These are phyloP conservation scores for Heritiera fomes DNA, from an alignment of 345 rosid species.

Conservation along the genomic window DNA sequence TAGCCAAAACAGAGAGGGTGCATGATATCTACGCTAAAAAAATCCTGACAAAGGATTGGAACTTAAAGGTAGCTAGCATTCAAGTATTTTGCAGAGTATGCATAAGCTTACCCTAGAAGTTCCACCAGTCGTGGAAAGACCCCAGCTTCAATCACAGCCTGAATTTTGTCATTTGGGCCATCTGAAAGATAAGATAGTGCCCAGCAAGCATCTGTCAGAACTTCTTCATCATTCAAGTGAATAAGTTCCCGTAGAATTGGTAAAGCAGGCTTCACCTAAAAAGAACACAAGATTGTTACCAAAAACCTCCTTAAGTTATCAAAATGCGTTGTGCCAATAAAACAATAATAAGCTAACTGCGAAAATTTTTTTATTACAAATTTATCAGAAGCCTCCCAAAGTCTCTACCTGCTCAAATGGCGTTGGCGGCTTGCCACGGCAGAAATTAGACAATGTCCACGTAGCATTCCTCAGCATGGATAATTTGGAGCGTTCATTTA, in stretches of 20 bases:
- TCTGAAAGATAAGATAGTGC: constrained; percentile 75
- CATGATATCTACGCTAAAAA: background rate
- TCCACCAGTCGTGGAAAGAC: constrained; percentile 80
- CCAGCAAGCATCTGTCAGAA: constrained; percentile 91
- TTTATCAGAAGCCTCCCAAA: constrained; percentile 14
- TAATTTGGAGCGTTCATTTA: constrained; percentile 63
- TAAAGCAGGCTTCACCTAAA: constrained; percentile 80
- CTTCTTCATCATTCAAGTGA: constrained; percentile 76
- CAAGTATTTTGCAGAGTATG: background rate
- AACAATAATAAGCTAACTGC: background rate
- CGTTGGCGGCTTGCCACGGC: constrained; percentile 78
- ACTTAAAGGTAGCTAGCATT: constrained; percentile 15
- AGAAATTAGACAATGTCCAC: constrained; percentile 75
- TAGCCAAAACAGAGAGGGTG: constrained; percentile 29
- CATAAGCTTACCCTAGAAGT: constrained; percentile 63
- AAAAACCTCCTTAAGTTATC: background rate
- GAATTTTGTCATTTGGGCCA: constrained; percentile 90
- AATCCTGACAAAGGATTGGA: background rate
- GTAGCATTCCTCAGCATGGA: constrained; percentile 83
- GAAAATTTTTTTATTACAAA: background rate
- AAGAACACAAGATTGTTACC: constrained; percentile 7
- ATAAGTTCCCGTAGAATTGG: constrained; percentile 74
- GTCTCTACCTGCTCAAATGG: constrained; percentile 66
- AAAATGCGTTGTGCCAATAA: background rate
- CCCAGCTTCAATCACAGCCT: constrained; percentile 80